Conservation (phyloP, 495 filamentous ascomycete genomes). For the Aspergillus heteromorphus region DNA sequence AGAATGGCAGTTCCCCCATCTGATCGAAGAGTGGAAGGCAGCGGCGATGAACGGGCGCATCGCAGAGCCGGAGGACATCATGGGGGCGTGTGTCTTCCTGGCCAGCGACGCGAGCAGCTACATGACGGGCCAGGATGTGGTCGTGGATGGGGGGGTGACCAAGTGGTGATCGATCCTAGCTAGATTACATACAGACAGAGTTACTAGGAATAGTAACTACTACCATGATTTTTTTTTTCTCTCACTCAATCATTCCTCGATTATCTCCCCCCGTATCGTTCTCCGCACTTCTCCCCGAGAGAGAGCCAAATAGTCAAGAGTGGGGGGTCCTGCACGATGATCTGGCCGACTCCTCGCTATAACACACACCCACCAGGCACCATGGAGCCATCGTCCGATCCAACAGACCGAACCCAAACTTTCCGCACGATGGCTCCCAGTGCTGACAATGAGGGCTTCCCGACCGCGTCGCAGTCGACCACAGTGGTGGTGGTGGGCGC, state of each 20-base stretch:
- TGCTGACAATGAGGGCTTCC: slow-evolving; percentile 22
- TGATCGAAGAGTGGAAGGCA: slow-evolving; percentile 61
- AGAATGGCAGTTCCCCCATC: slow-evolving; percentile 67
- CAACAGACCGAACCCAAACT: not conserved
- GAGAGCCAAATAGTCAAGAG: not conserved
- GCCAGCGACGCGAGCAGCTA: slow-evolving; percentile 71
- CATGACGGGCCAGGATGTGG: slow-evolving; percentile 76
- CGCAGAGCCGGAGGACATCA: slow-evolving; percentile 73
- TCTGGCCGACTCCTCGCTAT: not conserved
- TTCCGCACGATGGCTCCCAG: slow-evolving; percentile 27
- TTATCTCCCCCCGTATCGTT: too few relatives aligned
- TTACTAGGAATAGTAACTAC: too few relatives aligned
- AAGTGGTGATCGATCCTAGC: slow-evolving; percentile 23
- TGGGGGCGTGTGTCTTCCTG: slow-evolving; percentile 75
- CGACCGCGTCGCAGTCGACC: slow-evolving; percentile 17
- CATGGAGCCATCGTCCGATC: slow-evolving; percentile 3
- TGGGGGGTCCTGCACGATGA: not conserved
- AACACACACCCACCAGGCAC: not conserved
- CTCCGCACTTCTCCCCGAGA: too few relatives aligned
- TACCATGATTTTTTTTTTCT: too few relatives aligned
- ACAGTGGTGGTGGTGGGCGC: slow-evolving; percentile 66
- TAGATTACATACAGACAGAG: too few relatives aligned
- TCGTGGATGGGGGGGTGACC: slow-evolving; percentile 40
- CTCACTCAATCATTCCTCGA: too few relatives aligned
- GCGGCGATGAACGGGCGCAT: slow-evolving; percentile 69